Percentiles rank a stretch among this genome's conserved stretches.
Conservation (phyloP, 768 basidiomycete species). For the Postia placenta region DNA sequence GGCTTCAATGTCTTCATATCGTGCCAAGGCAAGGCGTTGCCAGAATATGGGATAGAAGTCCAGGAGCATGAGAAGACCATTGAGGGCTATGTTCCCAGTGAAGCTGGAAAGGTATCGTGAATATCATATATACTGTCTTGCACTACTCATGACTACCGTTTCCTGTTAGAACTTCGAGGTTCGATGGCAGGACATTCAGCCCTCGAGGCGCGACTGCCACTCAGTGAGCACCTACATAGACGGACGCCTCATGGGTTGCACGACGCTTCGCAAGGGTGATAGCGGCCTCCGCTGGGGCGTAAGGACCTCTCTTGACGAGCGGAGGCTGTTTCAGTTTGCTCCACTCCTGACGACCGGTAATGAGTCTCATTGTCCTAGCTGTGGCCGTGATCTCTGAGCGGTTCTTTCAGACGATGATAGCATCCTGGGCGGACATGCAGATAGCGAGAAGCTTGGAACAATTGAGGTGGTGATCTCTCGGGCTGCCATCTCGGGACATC, state of each 20-base stretch:
- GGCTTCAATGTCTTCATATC: not conserved
- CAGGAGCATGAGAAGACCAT: not conserved
- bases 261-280: not conserved
- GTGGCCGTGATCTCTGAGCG: not conserved
- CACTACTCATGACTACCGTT: not conserved
- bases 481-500: not conserved
- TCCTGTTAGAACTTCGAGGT: constrained; percentile 8
- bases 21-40: not conserved
- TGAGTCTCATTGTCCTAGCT: not conserved
- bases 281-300: constrained; percentile 2
- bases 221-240: not conserved
- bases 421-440: not conserved
- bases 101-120: not conserved
- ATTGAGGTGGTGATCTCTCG: constrained; percentile 3
- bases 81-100: not conserved
- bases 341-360: constrained; percentile 6
- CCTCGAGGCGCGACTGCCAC: not conserved
- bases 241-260: constrained; percentile 9
- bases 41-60: not conserved
- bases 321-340: constrained; percentile 8
- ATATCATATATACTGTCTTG: not conserved
- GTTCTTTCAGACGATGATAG: constrained; percentile 4
- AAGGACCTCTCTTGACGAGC: constrained; percentile 1
- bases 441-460: constrained; percentile 1
- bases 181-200: constrained; percentile 11